Evolutionary conservation across 2,329 filamentous ascomycete genomes (phyloP), one percentile per base, ranked within the genome.

Genomic region (Pyrenochaeta sp.): DNA sequence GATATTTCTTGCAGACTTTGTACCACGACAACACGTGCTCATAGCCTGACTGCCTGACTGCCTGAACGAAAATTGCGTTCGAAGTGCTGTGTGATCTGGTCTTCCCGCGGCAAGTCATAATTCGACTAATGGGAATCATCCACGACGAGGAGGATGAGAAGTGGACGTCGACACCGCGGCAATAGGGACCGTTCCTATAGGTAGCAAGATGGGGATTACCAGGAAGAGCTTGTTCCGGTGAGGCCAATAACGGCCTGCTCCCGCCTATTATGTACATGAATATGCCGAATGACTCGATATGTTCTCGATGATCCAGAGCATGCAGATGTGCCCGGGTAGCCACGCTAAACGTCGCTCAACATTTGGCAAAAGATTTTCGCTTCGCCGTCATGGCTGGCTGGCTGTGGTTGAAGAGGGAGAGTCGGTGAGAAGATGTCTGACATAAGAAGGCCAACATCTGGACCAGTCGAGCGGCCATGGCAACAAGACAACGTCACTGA

Each of bases 41-140:
- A 46, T 45, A 43, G 30, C 42, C 22, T 61, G 39, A 52, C 58
- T 70, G 65, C 68, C 64, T 71, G 68, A 66, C 54, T 51, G 19
- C 19, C 19, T 19, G 19, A 19, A 19, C 19, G 19, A 48, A 39
- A 28, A 61, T 44, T 53, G 58, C 27, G 52, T 39, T 58, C 51
- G 45, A 52, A 54, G 39, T 49, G 57, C 36, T 51, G 53, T 28
- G 36, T 49, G 46, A 51, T 40, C 48, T 46, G 50, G 59, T 24
- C 57, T 50, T 52, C 19, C 47, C 56, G 54, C 49, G 55, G 56
- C 50, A 64, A 56, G 54, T 56, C 58, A 50, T 43, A 50, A 57
- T 22, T 49, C 56, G 56, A 65, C 71, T 71, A 72, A 75, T 72
- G 56, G 69, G 61, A 64, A 66, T 25, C 50, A 65, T 71, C 70